These are phyloP conservation scores for Porodaedalea pini DNA, from an alignment of 1,284 basidiomycete species.

Conservation along the genomic window DNA sequence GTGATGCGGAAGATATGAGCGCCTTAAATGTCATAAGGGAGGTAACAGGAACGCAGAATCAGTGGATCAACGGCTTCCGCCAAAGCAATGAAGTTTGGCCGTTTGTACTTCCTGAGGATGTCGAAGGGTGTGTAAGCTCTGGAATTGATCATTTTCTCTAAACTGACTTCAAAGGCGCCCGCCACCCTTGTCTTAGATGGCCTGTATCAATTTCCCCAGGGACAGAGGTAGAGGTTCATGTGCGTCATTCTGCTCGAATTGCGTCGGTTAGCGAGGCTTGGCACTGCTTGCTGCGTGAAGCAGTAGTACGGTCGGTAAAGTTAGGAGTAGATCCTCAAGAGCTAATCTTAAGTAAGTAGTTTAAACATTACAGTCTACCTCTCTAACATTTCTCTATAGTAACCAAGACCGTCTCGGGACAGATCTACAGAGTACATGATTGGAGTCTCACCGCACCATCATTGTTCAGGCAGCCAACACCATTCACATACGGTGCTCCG, in stretches of 20 bases:
- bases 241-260: constrained; percentile 35
- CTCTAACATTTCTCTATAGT: constrained; percentile 27
- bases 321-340: constrained; percentile 41
- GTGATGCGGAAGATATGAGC: constrained; percentile 10
- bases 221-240: constrained; percentile 36
- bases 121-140: constrained; percentile 37
- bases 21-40: constrained; percentile 18
- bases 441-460: not conserved
- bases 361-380: not conserved
- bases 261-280: constrained; percentile 39
- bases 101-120: constrained; percentile 31
- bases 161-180: not conserved
- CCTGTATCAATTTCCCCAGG: constrained; percentile 39
- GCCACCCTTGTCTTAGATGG: constrained; percentile 36
- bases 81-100: constrained; percentile 27
- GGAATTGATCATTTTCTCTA: not conserved
- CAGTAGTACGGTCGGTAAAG: constrained; percentile 31
- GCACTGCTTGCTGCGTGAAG: constrained; percentile 39
- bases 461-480: not conserved
- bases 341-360: constrained; percentile 40
- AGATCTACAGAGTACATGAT: constrained; percentile 25
- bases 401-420: constrained; percentile 35
- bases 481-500: not conserved
- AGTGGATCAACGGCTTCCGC: constrained; percentile 24
- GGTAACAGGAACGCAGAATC: constrained; percentile 26